phyloP scores from a whole-genome alignment of 371 early-diverging fungal genomes.

The Dinochytrium kinnereticum region DNA sequence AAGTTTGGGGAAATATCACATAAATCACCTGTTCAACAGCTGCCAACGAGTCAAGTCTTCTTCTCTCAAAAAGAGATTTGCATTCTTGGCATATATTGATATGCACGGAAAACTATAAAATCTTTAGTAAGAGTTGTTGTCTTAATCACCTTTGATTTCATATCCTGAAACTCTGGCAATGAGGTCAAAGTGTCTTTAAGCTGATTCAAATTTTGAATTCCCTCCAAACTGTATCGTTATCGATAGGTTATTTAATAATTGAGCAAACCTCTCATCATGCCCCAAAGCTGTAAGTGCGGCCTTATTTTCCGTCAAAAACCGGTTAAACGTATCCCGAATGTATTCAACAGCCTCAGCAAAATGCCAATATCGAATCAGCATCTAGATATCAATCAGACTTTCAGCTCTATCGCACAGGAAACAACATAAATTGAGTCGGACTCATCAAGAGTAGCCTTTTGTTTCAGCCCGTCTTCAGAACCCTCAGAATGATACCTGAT shows the following conservation, averaged over 20 bases:
- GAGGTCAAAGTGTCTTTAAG: slow-evolving; percentile 89
- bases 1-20: not conserved
- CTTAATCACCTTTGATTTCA: slow-evolving; percentile 71
- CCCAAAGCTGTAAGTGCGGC: slow-evolving; percentile 57
- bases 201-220: slow-evolving; percentile 70
- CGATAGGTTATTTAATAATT: not conserved
- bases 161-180: slow-evolving; percentile 91
- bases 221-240: slow-evolving; percentile 16
- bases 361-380: slow-evolving; percentile 84
- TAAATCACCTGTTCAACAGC: slow-evolving; percentile 76
- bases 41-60: slow-evolving; percentile 73
- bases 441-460: slow-evolving; percentile 47
- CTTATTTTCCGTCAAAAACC: slow-evolving; percentile 71
- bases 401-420: not conserved
- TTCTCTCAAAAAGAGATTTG: slow-evolving; percentile 74
- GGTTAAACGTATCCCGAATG: slow-evolving; percentile 79
- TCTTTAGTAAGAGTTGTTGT: not conserved
- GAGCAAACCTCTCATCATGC: slow-evolving; percentile 18
- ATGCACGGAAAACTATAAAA: slow-evolving; percentile 83
- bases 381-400: slow-evolving; percentile 39
- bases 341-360: slow-evolving; percentile 89
- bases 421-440: slow-evolving; percentile 56
- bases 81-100: slow-evolving; percentile 91
- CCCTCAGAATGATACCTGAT: slow-evolving; percentile 9
- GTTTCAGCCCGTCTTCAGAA: not conserved